A percentile compares a stretch with the other conserved stretches of the same genome.
These are phyloP conservation scores for Pythium aphanidermatum DNA, from an alignment of 352 stramenopile genomes.

Conservation along the genomic window DNA sequence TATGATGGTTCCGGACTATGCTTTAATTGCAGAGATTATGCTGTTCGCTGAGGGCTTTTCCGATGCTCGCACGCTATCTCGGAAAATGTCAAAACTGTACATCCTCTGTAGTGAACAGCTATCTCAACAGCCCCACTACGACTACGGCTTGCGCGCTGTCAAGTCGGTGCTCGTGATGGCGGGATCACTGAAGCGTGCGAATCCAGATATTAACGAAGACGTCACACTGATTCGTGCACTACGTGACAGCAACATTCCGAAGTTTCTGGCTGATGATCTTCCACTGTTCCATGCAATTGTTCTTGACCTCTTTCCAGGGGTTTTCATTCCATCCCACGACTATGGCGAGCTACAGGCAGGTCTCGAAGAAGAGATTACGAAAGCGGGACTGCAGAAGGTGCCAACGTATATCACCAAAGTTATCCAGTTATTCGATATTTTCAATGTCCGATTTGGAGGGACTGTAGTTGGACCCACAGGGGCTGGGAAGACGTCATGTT, in stretches of 20 bases:
- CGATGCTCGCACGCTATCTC: conserved; percentile 78
- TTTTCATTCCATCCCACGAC: conserved; percentile 54
- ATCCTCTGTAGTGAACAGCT: conserved; percentile 88
- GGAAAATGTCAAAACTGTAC: conserved; percentile 91
- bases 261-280: conserved; percentile 85
- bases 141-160: conserved; percentile 84
- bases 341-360: conserved; percentile 51
- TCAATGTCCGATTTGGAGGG: conserved; percentile 83
- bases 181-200: conserved; percentile 59
- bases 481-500: conserved; percentile 62
- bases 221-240: conserved; percentile 79
- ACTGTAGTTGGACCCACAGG: conserved; percentile 68
- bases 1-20: conserved; percentile 92
- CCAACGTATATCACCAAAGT: conserved; percentile 78
- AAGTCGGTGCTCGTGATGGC: conserved; percentile 86
- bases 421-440: conserved; percentile 87
- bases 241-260: conserved; percentile 85
- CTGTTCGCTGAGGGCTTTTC: conserved; percentile 91
- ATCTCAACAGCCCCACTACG: conserved; percentile 88
- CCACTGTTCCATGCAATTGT: conserved; percentile 84
- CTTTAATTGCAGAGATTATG: conserved; percentile 93
- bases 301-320: conserved; percentile 74
- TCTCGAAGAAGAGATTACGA: conserved; percentile 27
- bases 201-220: conserved; percentile 49
- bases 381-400: conserved; percentile 29